These are phyloP conservation scores for Otatea glauca DNA, from an alignment of 176 grass and related monocot species.

Conservation along the genomic window DNA sequence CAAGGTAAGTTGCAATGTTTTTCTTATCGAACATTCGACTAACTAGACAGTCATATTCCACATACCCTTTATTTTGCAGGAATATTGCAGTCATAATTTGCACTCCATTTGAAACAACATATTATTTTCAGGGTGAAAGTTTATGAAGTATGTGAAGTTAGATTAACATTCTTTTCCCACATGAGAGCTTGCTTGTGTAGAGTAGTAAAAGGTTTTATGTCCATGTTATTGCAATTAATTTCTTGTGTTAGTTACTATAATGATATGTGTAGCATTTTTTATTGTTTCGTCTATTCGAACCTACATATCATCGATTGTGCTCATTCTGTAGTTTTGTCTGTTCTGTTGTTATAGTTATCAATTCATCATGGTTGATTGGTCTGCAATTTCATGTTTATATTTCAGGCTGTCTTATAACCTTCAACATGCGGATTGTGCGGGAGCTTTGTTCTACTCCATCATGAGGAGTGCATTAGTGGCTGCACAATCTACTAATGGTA, in stretches of 20 bases:
- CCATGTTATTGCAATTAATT: neutral
- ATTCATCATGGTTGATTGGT: slow-evolving; percentile 15
- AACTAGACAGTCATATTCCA: neutral
- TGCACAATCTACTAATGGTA: slow-evolving; percentile 69
- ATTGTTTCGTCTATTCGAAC: neutral
- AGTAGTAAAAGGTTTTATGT: neutral
- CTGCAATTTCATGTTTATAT: slow-evolving; percentile 28
- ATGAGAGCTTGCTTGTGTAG: neutral
- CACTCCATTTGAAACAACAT: neutral
- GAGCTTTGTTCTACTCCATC: slow-evolving; percentile 77
- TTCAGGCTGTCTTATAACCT: slow-evolving; percentile 86
- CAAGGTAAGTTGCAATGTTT: neutral
- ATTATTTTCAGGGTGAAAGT: neutral
- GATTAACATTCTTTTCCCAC: neutral
- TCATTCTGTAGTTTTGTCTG: slow-evolving; percentile 16
- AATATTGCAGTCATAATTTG: neutral
- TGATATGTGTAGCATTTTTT: neutral
- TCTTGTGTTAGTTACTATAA: neutral
- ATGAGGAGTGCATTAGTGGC: slow-evolving; percentile 69
- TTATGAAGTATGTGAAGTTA: slow-evolving; percentile 5
- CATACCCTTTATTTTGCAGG: neutral
- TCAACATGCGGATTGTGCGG: slow-evolving; percentile 82
- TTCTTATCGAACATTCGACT: slow-evolving; percentile 2
- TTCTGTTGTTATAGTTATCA: slow-evolving; percentile 1
- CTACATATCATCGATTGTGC: neutral